Conservation (phyloP, 768 basidiomycete genomes). For the Tulasnella calospora region DNA sequence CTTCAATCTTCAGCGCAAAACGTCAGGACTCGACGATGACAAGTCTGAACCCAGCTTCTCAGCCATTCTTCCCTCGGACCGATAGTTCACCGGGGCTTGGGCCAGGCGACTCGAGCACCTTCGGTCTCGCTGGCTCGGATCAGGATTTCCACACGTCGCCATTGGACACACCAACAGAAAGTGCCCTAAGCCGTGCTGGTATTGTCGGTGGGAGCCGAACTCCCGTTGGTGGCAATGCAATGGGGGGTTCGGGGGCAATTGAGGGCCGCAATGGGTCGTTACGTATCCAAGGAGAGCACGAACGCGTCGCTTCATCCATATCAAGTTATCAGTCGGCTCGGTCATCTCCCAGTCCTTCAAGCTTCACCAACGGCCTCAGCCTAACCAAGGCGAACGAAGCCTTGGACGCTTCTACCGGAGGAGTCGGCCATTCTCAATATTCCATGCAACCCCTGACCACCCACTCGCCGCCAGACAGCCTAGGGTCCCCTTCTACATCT, state of each 20-base stretch:
- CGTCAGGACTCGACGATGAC: background rate
- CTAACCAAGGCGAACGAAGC: background rate
- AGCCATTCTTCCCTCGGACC: conserved; percentile 27
- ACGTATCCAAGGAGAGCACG: conserved; percentile 1
- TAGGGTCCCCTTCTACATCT: background rate
- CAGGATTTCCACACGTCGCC: background rate
- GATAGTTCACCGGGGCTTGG: background rate
- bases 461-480: conserved; percentile 6
- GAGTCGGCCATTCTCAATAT: background rate
- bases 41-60: conserved; percentile 28
- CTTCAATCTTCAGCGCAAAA: background rate
- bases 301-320: background rate
- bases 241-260: background rate
- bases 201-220: conserved; percentile 8
- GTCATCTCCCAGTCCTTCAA: conserved; percentile 14
- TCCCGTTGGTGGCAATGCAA: background rate
- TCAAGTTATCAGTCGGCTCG: conserved; percentile 14
- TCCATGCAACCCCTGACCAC: conserved; percentile 4
- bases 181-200: background rate
- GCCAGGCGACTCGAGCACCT: background rate
- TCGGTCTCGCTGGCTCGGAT: background rate
- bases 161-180: conserved; percentile 2
- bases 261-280: background rate
- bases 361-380: conserved; percentile 2
- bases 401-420: background rate